A percentile compares a stretch with the other conserved stretches of the same genome.
These are phyloP conservation scores for Lactarius indigo DNA, from an alignment of 768 basidiomycete genomes.

Conservation along the genomic window DNA sequence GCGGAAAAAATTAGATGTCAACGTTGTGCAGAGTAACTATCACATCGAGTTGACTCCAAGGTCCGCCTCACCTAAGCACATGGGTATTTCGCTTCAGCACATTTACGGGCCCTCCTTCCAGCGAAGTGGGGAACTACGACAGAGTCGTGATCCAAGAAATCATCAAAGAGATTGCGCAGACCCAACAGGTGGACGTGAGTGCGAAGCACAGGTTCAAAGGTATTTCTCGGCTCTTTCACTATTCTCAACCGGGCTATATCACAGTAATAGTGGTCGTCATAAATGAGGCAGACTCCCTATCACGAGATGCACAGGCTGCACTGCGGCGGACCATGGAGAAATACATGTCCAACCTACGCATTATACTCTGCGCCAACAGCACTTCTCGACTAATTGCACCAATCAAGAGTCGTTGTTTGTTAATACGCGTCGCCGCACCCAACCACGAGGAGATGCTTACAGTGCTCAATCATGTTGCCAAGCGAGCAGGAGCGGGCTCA, in stretches of 20 bases:
- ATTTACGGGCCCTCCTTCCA: constrained; percentile 33
- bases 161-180: constrained; percentile 97
- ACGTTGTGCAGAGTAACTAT: constrained; percentile 95
- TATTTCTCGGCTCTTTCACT: constrained; percentile 31
- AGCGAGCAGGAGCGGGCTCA: constrained; percentile 64
- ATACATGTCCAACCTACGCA: constrained; percentile 96
- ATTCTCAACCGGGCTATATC: background rate
- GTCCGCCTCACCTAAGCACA: constrained; percentile 40
- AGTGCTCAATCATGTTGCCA: constrained; percentile 78
- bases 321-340: constrained; percentile 98
- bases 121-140: constrained; percentile 95
- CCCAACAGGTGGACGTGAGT: constrained; percentile 94
- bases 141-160: constrained; percentile 94
- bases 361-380: constrained; percentile 94
- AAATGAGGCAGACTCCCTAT: constrained; percentile 93
- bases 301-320: constrained; percentile 95
- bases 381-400: constrained; percentile 95
- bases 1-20: constrained; percentile 91
- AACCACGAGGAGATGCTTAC: constrained; percentile 62
- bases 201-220: constrained; percentile 98
- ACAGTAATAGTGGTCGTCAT: constrained; percentile 81
- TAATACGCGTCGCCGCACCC: constrained; percentile 92
- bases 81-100: background rate
- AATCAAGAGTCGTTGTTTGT: constrained; percentile 91
- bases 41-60: constrained; percentile 98